Evolutionary conservation across 805 yeast genomes (phyloP), one percentile per base, ranked within the genome.

Genomic region (Metschnikowia shivogae): DNA sequence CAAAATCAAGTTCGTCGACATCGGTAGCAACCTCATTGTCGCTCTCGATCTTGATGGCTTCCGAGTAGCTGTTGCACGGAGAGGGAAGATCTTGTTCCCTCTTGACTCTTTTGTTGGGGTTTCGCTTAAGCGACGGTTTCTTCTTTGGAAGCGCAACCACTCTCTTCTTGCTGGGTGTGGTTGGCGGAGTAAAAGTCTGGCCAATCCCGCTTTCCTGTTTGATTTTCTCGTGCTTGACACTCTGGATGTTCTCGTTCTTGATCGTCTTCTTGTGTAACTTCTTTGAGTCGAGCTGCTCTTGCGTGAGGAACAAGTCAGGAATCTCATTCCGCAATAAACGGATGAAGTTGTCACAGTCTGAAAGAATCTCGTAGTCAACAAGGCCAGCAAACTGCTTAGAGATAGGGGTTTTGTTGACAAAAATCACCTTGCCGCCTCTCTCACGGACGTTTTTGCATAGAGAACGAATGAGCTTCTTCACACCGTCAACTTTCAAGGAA

Each of bases 401-500:
- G 8, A 85, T 66, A 1, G 75, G 74, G 1, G 88, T 84, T 46
- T 80, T 81, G 68, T 92, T 92, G 28, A 92, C 73, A 45, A 88
- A 75, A 0, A 92, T 67, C 1, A 89, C 95, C 27, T 76, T 68
- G 0, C 98, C 99, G 17, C 85, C 88, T 31, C 74, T 75, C n/a
- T 78, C 83, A 59, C 86, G 95, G 14, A 90, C 82, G 14, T 77
- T 77, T 49, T 76, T 76, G 38, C 95, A 81, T 49, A 87, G 62
- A 19, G 76, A 74, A 49, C 79, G 77, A 2, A 90, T 97, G 17
- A 92, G 70, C 52, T 78, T 80, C 58, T 82, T 85, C 38, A 93
- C 90, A 1, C 99, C 99, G 53, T 84, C 86, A 10, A 92, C 98
- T 65, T 82, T 86, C 34, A 93, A 70, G 4, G 97, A 88, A 0